These are phyloP conservation scores for Trichoderma sp. DNA, from an alignment of 2,329 filamentous ascomycete genomes.

Conservation along the genomic window DNA sequence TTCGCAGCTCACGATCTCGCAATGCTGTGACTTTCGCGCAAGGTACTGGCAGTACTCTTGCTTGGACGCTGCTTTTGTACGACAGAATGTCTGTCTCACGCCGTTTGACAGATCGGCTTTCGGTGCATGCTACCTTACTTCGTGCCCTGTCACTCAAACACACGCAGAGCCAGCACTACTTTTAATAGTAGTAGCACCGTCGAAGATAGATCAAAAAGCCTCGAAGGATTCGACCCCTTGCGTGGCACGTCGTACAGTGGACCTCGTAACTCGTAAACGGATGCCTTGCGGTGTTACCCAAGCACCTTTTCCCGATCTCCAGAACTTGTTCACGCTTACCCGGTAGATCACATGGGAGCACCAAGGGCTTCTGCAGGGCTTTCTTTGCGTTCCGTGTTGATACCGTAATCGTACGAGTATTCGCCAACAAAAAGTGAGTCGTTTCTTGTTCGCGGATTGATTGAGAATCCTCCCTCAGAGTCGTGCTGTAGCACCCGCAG, in stretches of 20 bases:
- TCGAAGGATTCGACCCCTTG: not conserved
- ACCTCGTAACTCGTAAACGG: not conserved
- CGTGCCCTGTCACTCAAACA: not conserved
- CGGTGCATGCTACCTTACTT: not conserved
- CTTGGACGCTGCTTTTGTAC: not conserved
- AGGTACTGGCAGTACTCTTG: not conserved
- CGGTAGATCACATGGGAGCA: too few species aligned
- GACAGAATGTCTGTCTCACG: not conserved
- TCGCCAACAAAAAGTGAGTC: not conserved
- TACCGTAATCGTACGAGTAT: too few species aligned
- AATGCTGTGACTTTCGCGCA: not conserved
- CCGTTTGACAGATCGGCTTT: constrained; percentile 22
- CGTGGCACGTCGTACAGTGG: too few species aligned
- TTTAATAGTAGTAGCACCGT: not conserved
- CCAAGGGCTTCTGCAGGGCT: too few species aligned
- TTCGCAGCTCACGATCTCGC: not conserved
- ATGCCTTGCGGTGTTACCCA: constrained; percentile 7
- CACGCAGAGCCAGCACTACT: not conserved
- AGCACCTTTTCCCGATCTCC: not conserved
- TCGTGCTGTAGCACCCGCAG: constrained; percentile 15
- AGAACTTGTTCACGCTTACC: too few species aligned
- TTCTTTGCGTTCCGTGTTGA: too few species aligned
- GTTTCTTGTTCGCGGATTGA: not conserved
- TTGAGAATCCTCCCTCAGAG: not conserved
- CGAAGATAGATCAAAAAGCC: not conserved